Percentiles rank a stretch among this genome's conserved stretches.
These are phyloP conservation scores for Echinochloa phyllopogon DNA, from an alignment of 176 grass and related monocot genomes.

Conservation along the genomic window DNA sequence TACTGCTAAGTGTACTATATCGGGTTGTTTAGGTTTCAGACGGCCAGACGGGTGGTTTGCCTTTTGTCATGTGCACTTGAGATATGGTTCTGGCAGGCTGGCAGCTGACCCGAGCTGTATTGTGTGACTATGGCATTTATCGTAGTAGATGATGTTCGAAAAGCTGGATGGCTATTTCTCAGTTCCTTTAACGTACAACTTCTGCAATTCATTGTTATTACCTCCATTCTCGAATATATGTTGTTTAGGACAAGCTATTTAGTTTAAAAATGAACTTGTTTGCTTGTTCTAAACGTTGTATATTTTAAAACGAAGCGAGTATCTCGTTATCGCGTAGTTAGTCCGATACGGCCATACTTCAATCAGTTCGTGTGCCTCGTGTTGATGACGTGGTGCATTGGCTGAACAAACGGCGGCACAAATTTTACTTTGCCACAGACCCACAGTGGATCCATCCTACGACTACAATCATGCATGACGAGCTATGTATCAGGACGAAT, in stretches of 20 bases:
- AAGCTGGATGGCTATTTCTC: background rate
- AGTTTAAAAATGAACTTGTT: no score
- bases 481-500: constrained; percentile 47
- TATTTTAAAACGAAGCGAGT: no score
- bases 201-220: background rate
- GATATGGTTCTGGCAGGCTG: constrained; percentile 31
- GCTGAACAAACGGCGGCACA: background rate
- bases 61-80: constrained; percentile 4
- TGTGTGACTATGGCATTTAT: background rate
- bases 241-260: no score
- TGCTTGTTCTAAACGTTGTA: no score
- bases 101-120: constrained; percentile 24
- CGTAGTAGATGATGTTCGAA: background rate
- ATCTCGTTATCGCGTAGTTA: background rate
- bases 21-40: constrained; percentile 12
- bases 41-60: background rate
- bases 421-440: no score
- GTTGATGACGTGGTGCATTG: background rate
- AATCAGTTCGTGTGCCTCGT: background rate
- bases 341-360: background rate
- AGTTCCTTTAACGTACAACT: background rate
- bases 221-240: no score
- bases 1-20: background rate
- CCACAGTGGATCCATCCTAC: no score
- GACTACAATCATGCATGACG: background rate